A percentile compares a stretch with the other conserved stretches of the same genome.
These are phyloP conservation scores for Solanum lycopersicoides DNA, from an alignment of 257 asterid species.

Conservation along the genomic window DNA sequence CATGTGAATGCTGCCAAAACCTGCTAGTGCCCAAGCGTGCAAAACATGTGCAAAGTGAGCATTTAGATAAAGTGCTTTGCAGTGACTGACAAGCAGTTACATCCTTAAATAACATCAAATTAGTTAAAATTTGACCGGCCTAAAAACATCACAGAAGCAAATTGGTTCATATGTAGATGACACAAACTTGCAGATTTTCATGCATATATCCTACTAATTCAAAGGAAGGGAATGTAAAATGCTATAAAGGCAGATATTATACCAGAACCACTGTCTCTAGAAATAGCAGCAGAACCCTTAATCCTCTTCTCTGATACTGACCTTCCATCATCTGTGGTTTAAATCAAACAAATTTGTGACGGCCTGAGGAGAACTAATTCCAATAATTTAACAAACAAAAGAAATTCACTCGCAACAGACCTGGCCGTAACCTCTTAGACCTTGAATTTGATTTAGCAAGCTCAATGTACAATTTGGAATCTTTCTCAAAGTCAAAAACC, in stretches of 20 bases:
- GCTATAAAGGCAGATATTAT: slow-evolving; percentile 9
- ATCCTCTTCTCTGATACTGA: slow-evolving; percentile 68
- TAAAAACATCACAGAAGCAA: slow-evolving; percentile 1
- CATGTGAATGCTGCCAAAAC: slow-evolving; percentile 94
- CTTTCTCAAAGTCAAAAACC: slow-evolving; percentile 95
- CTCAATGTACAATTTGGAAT: slow-evolving; percentile 78
- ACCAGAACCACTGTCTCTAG: slow-evolving; percentile 62
- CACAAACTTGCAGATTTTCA: not conserved
- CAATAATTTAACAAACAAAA: not conserved
- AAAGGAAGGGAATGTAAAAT: not conserved
- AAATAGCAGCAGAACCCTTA: slow-evolving; percentile 43
- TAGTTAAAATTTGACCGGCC: slow-evolving; percentile 11
- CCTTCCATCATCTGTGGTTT: slow-evolving; percentile 59
- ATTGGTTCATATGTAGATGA: not conserved
- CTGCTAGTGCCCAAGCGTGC: slow-evolving; percentile 99
- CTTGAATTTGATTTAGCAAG: slow-evolving; percentile 97
- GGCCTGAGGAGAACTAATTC: not conserved
- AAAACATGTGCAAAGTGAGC: slow-evolving; percentile 94
- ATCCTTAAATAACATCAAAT: slow-evolving; percentile 31
- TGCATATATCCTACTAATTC: not conserved
- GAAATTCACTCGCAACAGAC: slow-evolving; percentile 16
- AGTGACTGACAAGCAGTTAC: slow-evolving; percentile 52
- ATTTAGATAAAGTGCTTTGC: slow-evolving; percentile 51
- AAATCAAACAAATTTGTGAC: slow-evolving; percentile 4
- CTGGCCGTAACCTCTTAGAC: slow-evolving; percentile 80